Evolutionary conservation across 2,329 filamentous ascomycete species (phyloP).

Genomic region (Colletotrichum cuscutae): DNA sequence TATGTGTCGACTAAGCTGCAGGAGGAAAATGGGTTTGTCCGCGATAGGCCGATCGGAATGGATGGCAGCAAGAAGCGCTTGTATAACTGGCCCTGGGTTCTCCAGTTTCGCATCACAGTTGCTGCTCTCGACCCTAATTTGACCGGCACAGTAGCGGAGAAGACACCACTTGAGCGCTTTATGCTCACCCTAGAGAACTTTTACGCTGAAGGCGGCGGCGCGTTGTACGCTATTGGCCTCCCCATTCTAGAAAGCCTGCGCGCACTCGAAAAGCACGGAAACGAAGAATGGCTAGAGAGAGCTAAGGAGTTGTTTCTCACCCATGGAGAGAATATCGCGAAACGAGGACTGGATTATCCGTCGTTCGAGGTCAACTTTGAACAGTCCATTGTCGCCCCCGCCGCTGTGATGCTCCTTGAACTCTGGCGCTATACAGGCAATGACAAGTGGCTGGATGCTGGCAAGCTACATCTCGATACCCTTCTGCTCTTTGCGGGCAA

Average conservation of each 20-base stretch:
- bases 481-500: slow-evolving; percentile 30
- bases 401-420: slow-evolving; percentile 53
- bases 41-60: slow-evolving; percentile 6
- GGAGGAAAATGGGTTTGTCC: slow-evolving; percentile 21
- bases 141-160: background rate
- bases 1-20: slow-evolving; percentile 31
- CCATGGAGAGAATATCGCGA: slow-evolving; percentile 10
- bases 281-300: background rate
- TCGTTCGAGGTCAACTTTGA: slow-evolving; percentile 34
- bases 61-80: slow-evolving; percentile 13
- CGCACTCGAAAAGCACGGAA: background rate
- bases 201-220: slow-evolving; percentile 25
- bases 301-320: background rate
- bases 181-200: slow-evolving; percentile 28
- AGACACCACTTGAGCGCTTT: slow-evolving; percentile 11
- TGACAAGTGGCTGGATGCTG: slow-evolving; percentile 45
- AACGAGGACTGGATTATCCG: slow-evolving; percentile 19
- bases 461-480: slow-evolving; percentile 8
- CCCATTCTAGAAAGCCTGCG: slow-evolving; percentile 23
- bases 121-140: background rate
- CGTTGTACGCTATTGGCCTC: slow-evolving; percentile 28
- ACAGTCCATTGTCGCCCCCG: slow-evolving; percentile 33
- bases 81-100: slow-evolving; percentile 32
- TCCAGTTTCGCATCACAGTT: slow-evolving; percentile 23
- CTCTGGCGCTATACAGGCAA: slow-evolving; percentile 56